phyloP scores from a whole-genome alignment of 768 basidiomycete species.

The Podaxis sp. region DNA sequence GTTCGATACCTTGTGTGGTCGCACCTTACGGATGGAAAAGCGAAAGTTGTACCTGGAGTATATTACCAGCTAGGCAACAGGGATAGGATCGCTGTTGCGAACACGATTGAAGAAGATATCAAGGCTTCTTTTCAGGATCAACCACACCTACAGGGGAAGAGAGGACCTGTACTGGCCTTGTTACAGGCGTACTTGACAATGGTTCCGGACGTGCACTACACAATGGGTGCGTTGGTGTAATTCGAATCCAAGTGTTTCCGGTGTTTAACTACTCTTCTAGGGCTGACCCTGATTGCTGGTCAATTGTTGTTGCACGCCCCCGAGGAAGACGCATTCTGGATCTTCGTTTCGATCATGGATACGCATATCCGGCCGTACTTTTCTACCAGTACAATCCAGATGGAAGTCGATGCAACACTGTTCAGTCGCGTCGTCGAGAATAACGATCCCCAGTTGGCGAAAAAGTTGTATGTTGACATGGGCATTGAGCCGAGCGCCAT shows the following conservation, averaged over 20 bases:
- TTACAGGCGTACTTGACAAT: slow-evolving; percentile 77
- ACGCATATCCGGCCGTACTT: slow-evolving; percentile 80
- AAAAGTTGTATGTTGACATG: slow-evolving; percentile 65
- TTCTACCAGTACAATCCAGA: slow-evolving; percentile 52
- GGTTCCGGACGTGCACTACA: slow-evolving; percentile 81
- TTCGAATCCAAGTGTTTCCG: neutral
- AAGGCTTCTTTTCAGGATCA: slow-evolving; percentile 53
- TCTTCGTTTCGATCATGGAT: slow-evolving; percentile 85
- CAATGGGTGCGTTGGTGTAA: slow-evolving; percentile 42
- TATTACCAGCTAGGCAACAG: slow-evolving; percentile 18
- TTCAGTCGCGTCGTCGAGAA: slow-evolving; percentile 69
- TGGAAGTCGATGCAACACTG: slow-evolving; percentile 75
- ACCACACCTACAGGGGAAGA: slow-evolving; percentile 53
- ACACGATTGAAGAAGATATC: slow-evolving; percentile 61
- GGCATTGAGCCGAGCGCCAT: slow-evolving; percentile 55
- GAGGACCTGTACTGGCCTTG: slow-evolving; percentile 54
- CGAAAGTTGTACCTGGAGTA: slow-evolving; percentile 53
- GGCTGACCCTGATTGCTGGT: slow-evolving; percentile 67
- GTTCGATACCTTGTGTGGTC: slow-evolving; percentile 87
- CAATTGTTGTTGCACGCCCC: slow-evolving; percentile 73
- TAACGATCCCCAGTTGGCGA: slow-evolving; percentile 57
- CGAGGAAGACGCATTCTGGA: slow-evolving; percentile 91
- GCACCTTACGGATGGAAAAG: slow-evolving; percentile 75
- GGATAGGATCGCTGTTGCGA: slow-evolving; percentile 46
- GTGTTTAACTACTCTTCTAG: slow-evolving; percentile 30